A percentile compares a stretch with the other conserved stretches of the same genome.
phyloP scores from a whole-genome alignment of 352 stramenopile species.

The Globisporangium acanthophoron region DNA sequence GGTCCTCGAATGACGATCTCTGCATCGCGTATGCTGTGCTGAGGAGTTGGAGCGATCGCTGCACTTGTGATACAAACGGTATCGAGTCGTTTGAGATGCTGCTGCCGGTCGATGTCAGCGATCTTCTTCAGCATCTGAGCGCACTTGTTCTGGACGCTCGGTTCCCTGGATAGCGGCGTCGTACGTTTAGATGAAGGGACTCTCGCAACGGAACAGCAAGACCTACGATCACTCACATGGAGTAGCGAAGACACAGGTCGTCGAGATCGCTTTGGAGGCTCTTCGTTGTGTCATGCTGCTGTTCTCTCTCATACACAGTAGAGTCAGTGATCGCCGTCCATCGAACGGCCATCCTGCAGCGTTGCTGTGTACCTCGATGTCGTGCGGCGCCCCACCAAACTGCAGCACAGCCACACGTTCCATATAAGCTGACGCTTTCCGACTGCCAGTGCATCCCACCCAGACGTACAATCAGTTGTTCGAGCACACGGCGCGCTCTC shows the following conservation, averaged over 20 bases:
- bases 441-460: no score
- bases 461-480: not conserved
- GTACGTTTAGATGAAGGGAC: no score
- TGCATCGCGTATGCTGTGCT: conserved; percentile 16
- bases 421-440: no score
- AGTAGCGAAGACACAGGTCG: conserved; percentile 4
- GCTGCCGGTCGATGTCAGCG: conserved; percentile 1
- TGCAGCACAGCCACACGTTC: no score
- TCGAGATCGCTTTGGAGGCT: conserved; percentile 1
- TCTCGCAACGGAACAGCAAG: not conserved
- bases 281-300: not conserved
- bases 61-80: no score
- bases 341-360: no score
- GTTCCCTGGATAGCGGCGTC: not conserved
- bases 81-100: no score
- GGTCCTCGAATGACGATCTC: conserved; percentile 24
- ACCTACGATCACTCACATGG: not conserved
- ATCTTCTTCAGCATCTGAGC: conserved; percentile 12
- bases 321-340: no score
- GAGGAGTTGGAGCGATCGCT: not conserved
- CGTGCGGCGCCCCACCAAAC: no score
- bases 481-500: not conserved
- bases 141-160: conserved; percentile 8
- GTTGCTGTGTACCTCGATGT: no score
- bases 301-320: not conserved